phyloP scores from a whole-genome alignment of 2,329 filamentous ascomycete genomes.

The Triangularia verruculosa region DNA sequence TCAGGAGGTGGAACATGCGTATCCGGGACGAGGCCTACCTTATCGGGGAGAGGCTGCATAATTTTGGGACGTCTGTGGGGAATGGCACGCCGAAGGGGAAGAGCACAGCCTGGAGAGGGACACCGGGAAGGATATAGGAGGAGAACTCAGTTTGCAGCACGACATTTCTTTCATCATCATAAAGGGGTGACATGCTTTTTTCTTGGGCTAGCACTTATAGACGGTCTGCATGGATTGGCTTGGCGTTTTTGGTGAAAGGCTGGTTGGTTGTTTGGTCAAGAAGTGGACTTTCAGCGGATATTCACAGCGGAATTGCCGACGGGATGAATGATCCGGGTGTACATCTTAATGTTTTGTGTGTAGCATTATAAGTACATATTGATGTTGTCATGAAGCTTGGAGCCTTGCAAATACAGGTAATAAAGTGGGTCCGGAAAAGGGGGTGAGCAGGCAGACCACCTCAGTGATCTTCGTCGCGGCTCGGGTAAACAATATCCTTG shows the following conservation, averaged over 20 bases:
- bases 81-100: slow-evolving; percentile 36
- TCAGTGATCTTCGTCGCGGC: slow-evolving; percentile 49
- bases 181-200: background rate
- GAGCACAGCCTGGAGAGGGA: slow-evolving; percentile 7
- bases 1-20: slow-evolving; percentile 72
- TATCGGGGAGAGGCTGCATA: slow-evolving; percentile 91
- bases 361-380: background rate
- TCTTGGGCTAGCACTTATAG: background rate
- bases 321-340: background rate
- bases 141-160: background rate
- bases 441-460: background rate
- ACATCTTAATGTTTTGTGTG: background rate
- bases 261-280: background rate
- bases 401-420: background rate
- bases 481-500: slow-evolving; percentile 56
- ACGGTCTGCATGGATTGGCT: background rate
- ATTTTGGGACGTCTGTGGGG: slow-evolving; percentile 62
- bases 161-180: background rate
- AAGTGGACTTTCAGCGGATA: background rate
- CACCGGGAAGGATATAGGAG: background rate
- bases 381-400: background rate
- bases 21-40: slow-evolving; percentile 95
- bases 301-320: background rate
- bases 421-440: background rate
- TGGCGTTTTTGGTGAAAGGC: background rate